A percentile compares a stretch with the other conserved stretches of the same genome.
Evolutionary conservation across 1,139 yeast genomes (phyloP).

Genomic region (Insectozyma bohioensis): DNA sequence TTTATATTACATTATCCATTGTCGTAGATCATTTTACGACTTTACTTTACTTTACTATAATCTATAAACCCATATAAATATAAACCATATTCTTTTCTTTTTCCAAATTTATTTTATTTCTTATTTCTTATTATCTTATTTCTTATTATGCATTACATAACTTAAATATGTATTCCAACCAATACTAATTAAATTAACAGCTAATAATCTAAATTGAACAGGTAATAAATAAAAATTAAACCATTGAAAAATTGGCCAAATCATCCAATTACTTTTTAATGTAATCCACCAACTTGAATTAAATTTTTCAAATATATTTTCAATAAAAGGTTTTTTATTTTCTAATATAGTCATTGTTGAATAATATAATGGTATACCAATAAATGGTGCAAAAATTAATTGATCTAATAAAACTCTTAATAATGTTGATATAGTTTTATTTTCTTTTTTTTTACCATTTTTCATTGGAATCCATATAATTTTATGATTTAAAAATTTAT

Average conservation of each 20-base stretch:
- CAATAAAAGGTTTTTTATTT: conserved; percentile 24
- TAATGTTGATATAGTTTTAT: conserved; percentile 23
- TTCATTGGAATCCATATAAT: conserved; percentile 19
- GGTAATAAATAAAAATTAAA: conserved; percentile 74
- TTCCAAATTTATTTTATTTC: no score
- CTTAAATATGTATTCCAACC: conserved; percentile 87
- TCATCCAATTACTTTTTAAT: conserved; percentile 68
- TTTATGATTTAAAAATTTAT: conserved; percentile 25
- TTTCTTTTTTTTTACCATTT: conserved; percentile 5
- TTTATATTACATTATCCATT: no score
- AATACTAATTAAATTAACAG: conserved; percentile 71
- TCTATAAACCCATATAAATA: no score
- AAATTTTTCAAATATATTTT: conserved; percentile 37
- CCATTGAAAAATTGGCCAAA: conserved; percentile 85
- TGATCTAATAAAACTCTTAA: conserved; percentile 71
- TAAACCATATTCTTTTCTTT: no score
- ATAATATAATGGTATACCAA: conserved; percentile 67
- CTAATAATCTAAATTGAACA: conserved; percentile 60
- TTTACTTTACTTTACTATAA: no score
- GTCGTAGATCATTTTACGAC: not conserved
- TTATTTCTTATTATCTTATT: no score
- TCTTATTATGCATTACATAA: conserved; percentile 22
- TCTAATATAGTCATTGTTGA: conserved; percentile 68
- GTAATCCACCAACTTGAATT: conserved; percentile 58
- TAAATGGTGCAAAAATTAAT: conserved; percentile 70